Percentiles rank a stretch among this genome's conserved stretches.
Evolutionary conservation across 371 early-diverging fungal genomes (phyloP).

Genomic region (Massospora cicadina): DNA sequence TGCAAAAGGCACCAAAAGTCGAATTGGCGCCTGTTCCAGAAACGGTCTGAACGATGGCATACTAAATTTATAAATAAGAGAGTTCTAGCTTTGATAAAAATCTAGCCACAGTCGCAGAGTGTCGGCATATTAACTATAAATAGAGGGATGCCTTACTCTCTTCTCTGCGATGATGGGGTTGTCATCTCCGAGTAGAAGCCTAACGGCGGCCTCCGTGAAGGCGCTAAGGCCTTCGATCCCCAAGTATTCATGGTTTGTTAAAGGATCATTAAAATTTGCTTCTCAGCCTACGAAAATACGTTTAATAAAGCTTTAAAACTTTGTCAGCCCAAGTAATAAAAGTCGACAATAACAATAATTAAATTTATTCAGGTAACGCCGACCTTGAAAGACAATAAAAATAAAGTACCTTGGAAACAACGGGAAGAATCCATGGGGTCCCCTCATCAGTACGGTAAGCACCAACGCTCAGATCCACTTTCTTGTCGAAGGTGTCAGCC

Average conservation of each 20-base stretch:
- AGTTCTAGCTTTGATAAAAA: slow-evolving; percentile 1
- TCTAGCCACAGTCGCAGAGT: too few species aligned
- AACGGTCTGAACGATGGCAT: slow-evolving; percentile 66
- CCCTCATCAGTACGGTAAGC: slow-evolving; percentile 86
- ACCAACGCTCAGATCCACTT: slow-evolving; percentile 92
- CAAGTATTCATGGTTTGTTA: slow-evolving; percentile 83
- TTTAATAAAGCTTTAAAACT: neutral
- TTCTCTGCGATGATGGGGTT: slow-evolving; percentile 57
- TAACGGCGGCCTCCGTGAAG: slow-evolving; percentile 58
- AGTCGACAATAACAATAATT: too few species aligned
- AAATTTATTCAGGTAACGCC: too few species aligned
- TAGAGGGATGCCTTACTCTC: slow-evolving; percentile 23
- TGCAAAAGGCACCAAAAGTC: slow-evolving; percentile 67
- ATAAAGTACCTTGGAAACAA: slow-evolving; percentile 59
- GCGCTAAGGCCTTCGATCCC: slow-evolving; percentile 64
- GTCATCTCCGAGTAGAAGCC: slow-evolving; percentile 65
- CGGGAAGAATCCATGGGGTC: slow-evolving; percentile 88
- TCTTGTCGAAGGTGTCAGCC: slow-evolving; percentile 44
- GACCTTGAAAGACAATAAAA: neutral
- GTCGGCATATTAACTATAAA: too few species aligned
- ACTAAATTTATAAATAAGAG: slow-evolving; percentile 17
- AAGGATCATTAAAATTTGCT: slow-evolving; percentile 43
- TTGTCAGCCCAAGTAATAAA: neutral
- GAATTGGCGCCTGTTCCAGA: slow-evolving; percentile 93
- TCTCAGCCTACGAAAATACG: slow-evolving; percentile 51